Conservation (phyloP, 805 yeast species). For the Yamadazyma tumulicola region DNA sequence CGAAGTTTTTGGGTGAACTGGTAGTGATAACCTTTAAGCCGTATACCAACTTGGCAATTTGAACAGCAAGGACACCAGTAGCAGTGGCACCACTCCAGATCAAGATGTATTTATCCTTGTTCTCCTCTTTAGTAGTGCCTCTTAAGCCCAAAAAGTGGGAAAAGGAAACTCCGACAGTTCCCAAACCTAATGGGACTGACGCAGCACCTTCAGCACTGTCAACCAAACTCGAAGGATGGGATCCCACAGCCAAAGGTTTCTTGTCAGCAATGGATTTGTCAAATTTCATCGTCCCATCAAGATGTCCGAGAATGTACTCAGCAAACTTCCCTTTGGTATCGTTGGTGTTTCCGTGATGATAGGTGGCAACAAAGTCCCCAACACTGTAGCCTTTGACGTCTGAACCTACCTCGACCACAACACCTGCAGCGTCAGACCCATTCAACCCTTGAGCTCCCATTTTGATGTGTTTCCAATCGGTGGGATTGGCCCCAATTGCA, state of each 20-base stretch:
- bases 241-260: slow-evolving; percentile 4
- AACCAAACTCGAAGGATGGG: slow-evolving; percentile 48
- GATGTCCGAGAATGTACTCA: slow-evolving; percentile 40
- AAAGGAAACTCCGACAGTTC: slow-evolving; percentile 47
- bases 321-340: slow-evolving; percentile 51
- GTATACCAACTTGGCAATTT: slow-evolving; percentile 26
- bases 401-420: slow-evolving; percentile 20
- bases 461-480: slow-evolving; percentile 15
- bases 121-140: slow-evolving; percentile 1
- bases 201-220: slow-evolving; percentile 64
- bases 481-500: slow-evolving; percentile 18
- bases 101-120: slow-evolving; percentile 17
- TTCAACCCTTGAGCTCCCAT: neutral
- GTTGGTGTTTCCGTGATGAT: slow-evolving; percentile 46
- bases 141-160: slow-evolving; percentile 11
- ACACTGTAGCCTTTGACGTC: slow-evolving; percentile 13
- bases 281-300: slow-evolving; percentile 7
- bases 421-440: slow-evolving; percentile 21
- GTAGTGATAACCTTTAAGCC: slow-evolving; percentile 29
- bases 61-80: slow-evolving; percentile 28
- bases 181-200: slow-evolving; percentile 49
- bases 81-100: slow-evolving; percentile 39
- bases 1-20: slow-evolving; percentile 23
- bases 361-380: slow-evolving; percentile 19
- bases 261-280: slow-evolving; percentile 15